Base-by-base conservation (phyloP, 2,329 filamentous ascomycete genomes). In the Aspergillus sp. region DNA sequence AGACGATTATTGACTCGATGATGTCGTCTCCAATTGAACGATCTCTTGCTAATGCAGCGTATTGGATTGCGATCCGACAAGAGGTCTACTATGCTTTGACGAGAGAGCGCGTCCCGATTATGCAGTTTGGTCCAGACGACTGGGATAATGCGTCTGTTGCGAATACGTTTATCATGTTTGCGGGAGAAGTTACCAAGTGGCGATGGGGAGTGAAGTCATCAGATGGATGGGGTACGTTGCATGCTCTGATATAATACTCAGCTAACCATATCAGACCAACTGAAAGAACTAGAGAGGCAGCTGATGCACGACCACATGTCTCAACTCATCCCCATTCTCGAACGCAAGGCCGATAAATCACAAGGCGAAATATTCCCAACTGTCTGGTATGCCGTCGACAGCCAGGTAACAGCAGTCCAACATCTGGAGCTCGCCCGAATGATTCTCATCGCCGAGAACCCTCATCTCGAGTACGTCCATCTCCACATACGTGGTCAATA, bases 21-120 rank as follows among this genome's bases (percentile, higher is more conserved):
- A 47, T 49, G 4, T 51, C 50, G 5, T 47, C 47, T 5, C 51
- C 52, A 4, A 27, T 49, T 2, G 29, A 52, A 2, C 48, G 51
- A 3, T 50, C 52, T 1, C 44, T 58, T 6, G 52, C 56, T 1
- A 51, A 35, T 5, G 56, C 55, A 1, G 43, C 49, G 5, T 58
- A 56, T 39, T 59, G 55, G 55, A 58, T 59, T 13, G 46, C 54
- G 8, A 43, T 57, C 28, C 45, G 56, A n/a, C 55, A 58, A 30
- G 56, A 59, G 26, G 47, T 55, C 7, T 59, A 58, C 42, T 57
- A 51, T 39, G 54, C 53, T 0, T 37, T 58, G 3, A 52, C 52
- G 1, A 42, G 55, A 19, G 40, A 58, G 19, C 45, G 43, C 6
- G 41, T 43, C 6, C 50, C 52, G 5, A 39, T 43, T 7, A 41